phyloP scores from a whole-genome alignment of 768 basidiomycete genomes.

The Kwoniella heveanensis region DNA sequence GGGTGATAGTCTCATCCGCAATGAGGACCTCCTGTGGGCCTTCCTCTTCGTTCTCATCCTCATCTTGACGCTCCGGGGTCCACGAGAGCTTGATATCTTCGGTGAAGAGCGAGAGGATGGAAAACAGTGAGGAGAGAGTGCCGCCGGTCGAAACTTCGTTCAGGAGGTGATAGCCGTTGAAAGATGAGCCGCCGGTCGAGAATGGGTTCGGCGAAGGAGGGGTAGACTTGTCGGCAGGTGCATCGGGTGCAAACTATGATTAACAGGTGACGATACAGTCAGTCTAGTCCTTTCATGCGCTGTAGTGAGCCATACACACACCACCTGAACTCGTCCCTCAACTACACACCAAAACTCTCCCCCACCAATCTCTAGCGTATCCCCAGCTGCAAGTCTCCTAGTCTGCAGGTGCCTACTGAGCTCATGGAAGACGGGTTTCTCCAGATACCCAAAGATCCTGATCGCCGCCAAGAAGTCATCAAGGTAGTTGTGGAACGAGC shows the following conservation, averaged over 20 bases:
- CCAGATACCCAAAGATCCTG: slow-evolving; percentile 93
- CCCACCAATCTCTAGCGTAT: slow-evolving; percentile 67
- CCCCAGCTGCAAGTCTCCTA: slow-evolving; percentile 89
- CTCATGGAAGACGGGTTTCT: slow-evolving; percentile 98
- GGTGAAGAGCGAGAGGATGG: slow-evolving; percentile 93
- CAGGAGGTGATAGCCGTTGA: slow-evolving; percentile 93
- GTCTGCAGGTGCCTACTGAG: slow-evolving; percentile 95
- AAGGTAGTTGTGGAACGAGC: slow-evolving; percentile 90
- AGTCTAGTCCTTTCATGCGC: too few species aligned
- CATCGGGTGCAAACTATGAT: slow-evolving; percentile 48
- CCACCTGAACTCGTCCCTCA: slow-evolving; percentile 92
- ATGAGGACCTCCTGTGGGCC: slow-evolving; percentile 1
- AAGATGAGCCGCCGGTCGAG: slow-evolving; percentile 58
- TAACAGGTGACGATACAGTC: too few species aligned
- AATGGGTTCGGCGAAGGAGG: slow-evolving; percentile 38
- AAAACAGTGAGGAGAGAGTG: slow-evolving; percentile 92
- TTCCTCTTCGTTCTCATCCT: slow-evolving; percentile 17
- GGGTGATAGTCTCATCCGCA: slow-evolving; percentile 10
- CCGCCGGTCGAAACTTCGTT: slow-evolving; percentile 97
- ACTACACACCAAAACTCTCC: slow-evolving; percentile 98
- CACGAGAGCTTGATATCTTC: slow-evolving; percentile 74
- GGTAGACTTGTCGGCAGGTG: slow-evolving; percentile 63
- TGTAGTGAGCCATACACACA: slow-evolving; percentile 66
- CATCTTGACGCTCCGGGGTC: slow-evolving; percentile 63
- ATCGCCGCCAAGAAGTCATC: slow-evolving; percentile 97